Evolutionary conservation across 495 filamentous ascomycete species (phyloP).

Genomic region (Penicillium angulare): DNA sequence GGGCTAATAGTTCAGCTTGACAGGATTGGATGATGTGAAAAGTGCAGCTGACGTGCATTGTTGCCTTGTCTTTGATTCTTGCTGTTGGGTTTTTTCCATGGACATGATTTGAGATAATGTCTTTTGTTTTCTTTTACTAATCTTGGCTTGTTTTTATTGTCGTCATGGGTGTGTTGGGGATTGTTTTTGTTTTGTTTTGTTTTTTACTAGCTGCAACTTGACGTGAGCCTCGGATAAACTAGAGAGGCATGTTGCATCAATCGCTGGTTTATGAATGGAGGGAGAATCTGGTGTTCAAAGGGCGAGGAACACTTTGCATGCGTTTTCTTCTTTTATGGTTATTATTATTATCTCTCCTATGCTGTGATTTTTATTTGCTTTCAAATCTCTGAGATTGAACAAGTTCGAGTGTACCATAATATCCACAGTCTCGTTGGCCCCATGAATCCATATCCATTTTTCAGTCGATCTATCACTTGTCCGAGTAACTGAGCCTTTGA

Average conservation of each 20-base stretch:
- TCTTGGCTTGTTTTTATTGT: neutral
- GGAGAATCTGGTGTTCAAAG: slow-evolving; percentile 12
- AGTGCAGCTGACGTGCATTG: slow-evolving; percentile 11
- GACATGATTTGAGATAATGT: too few relatives aligned
- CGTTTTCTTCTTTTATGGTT: neutral
- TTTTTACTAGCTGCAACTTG: neutral
- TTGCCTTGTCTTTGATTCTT: neutral
- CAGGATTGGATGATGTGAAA: too few relatives aligned
- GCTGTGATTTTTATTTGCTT: slow-evolving; percentile 9
- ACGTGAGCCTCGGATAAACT: slow-evolving; percentile 8
- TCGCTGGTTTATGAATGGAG: slow-evolving; percentile 5
- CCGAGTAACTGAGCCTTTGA: too few relatives aligned
- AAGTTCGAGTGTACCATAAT: slow-evolving; percentile 12
- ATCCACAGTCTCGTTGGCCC: neutral
- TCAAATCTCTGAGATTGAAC: neutral
- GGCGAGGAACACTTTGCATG: slow-evolving; percentile 1
- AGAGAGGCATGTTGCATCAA: slow-evolving; percentile 11
- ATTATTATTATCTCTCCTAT: neutral
- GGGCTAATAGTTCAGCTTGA: neutral
- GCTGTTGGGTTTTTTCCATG: neutral
- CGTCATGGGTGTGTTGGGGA: neutral
- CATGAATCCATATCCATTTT: neutral
- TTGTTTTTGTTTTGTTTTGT: slow-evolving; percentile 2
- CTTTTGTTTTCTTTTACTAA: neutral
- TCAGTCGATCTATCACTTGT: neutral